These are phyloP conservation scores for Tripterygium wilfordii DNA, from an alignment of 177 flowering plant species.

Conservation along the genomic window DNA sequence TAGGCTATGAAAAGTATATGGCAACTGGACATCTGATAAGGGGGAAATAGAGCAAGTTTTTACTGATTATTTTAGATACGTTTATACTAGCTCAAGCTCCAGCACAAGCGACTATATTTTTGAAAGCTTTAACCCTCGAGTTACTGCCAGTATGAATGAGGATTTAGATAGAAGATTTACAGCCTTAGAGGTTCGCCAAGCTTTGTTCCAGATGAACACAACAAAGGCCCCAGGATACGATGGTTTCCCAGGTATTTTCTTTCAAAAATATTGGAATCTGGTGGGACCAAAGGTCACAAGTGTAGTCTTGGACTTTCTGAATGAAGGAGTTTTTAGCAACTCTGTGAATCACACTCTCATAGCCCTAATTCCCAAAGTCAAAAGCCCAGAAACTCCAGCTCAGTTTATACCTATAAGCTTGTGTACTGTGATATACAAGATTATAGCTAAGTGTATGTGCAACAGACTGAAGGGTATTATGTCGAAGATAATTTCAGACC, in stretches of 20 bases:
- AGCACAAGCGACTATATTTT: too few species aligned
- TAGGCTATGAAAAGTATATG: too few species aligned
- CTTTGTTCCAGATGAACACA: neutral
- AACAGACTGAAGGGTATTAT: neutral
- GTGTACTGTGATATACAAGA: neutral
- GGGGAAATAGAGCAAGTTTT: too few species aligned
- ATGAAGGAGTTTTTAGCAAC: neutral
- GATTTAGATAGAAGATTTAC: neutral
- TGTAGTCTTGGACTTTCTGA: neutral
- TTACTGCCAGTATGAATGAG: neutral
- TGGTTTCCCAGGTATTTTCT: neutral
- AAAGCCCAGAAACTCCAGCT: neutral
- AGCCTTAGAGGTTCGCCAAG: neutral
- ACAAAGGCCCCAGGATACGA: neutral
- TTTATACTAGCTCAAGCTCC: too few species aligned
- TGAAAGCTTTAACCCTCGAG: too few species aligned
- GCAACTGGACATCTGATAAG: too few species aligned
- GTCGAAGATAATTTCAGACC: neutral
- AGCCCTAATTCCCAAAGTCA: neutral
- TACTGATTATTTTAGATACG: too few species aligned
- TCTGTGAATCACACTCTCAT: neutral
- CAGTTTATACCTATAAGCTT: neutral
- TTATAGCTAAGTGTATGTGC: neutral
- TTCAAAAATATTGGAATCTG: neutral
- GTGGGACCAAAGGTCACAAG: neutral